These are phyloP conservation scores for Rubia yunnanensis DNA, from an alignment of 257 asterid genomes.

Conservation along the genomic window DNA sequence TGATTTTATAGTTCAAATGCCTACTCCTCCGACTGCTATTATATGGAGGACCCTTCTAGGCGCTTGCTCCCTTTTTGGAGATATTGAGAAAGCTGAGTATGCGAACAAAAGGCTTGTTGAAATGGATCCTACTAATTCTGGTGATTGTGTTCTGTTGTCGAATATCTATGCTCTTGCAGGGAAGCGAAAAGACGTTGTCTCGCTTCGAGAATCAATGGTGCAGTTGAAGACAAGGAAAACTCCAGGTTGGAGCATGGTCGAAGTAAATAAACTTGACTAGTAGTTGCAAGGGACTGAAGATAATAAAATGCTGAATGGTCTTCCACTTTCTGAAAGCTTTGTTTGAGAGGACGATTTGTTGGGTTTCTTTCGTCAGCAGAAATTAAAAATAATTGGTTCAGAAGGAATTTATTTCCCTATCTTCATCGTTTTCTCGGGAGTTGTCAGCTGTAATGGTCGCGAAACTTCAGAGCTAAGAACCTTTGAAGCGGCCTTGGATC, in stretches of 20 bases:
- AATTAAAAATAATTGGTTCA: neutral
- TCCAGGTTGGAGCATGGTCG: conserved; percentile 82
- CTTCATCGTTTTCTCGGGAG: neutral
- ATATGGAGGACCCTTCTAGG: conserved; percentile 94
- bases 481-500: neutral
- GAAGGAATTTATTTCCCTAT: neutral
- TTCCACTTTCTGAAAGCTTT: neutral
- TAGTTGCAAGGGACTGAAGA: neutral
- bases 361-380: neutral
- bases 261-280: conserved; percentile 21
- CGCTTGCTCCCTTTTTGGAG: conserved; percentile 67
- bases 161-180: conserved; percentile 71
- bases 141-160: conserved; percentile 68
- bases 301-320: neutral
- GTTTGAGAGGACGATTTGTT: neutral
- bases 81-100: conserved; percentile 54
- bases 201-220: conserved; percentile 50
- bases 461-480: neutral
- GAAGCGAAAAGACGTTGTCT: conserved; percentile 59
- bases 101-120: conserved; percentile 52
- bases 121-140: conserved; percentile 53
- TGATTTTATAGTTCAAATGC: conserved; percentile 53
- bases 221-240: conserved; percentile 41
- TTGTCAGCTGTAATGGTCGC: neutral
- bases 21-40: conserved; percentile 53